These are phyloP conservation scores for Rosa multiflora DNA, from an alignment of 306 rosid genomes.

Conservation along the genomic window DNA sequence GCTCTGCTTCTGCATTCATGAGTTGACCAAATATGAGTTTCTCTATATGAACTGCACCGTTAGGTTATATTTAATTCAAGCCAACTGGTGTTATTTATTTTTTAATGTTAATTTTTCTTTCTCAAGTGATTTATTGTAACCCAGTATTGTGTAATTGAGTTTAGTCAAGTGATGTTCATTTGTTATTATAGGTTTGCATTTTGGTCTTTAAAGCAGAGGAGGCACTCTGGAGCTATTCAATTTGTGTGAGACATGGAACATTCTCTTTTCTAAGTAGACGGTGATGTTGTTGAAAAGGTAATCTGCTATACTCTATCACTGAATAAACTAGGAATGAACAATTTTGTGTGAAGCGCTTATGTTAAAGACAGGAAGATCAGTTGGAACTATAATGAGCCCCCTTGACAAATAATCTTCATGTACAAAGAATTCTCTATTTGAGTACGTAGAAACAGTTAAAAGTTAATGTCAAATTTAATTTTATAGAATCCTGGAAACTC, in stretches of 20 bases:
- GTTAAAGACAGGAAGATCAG: not conserved
- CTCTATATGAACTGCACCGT: not conserved
- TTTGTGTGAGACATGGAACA: not conserved
- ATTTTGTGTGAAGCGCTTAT: not conserved
- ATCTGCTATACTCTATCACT: not conserved
- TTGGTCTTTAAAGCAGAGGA: not conserved
- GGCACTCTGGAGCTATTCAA: not conserved
- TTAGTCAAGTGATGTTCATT: not conserved
- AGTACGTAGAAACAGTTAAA: not conserved
- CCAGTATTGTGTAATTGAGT: not conserved
- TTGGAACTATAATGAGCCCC: not conserved
- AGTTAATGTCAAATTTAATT: not conserved
- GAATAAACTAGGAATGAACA: not conserved
- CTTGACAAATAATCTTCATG: not conserved
- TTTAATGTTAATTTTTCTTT: not conserved
- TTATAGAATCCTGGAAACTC: slow-evolving; percentile 4
- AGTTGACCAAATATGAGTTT: not conserved
- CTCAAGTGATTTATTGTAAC: not conserved
- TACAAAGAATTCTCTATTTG: not conserved
- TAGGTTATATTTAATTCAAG: not conserved
- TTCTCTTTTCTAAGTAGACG: not conserved
- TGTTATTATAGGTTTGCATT: not conserved
- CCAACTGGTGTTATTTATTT: not conserved
- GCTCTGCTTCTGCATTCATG: not conserved
- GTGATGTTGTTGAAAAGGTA: not conserved